Base-by-base conservation (phyloP, 805 yeast species). In the Teunomyces cretensis region DNA sequence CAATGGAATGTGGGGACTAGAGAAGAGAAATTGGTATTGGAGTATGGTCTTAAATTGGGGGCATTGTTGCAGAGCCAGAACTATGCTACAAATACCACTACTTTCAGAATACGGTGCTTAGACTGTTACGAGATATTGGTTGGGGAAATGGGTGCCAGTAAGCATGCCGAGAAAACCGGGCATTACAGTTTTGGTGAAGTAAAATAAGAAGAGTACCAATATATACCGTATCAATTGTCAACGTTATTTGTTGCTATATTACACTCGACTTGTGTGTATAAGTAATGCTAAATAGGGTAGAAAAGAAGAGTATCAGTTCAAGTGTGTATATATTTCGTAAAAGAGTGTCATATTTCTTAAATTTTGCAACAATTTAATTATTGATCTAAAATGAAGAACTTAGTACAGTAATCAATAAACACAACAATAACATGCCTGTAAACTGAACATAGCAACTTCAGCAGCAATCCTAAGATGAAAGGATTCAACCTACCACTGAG, bases 111-210 rank as follows among this genome's bases (percentile, higher is more conserved):
- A 14, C 65, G 76, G 33, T 86, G 92, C 56, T 68, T 77, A 11
- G 70, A 64, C 2, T 86, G 94, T 57, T 72, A 75, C 17, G 55
- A 59, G 19, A 57, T 68, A 1, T 62, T 85, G 28, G 69, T 68
- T 1, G 91, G 92, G 3, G 90, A 86, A 59, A 73, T 69, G 49
- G 85, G 78, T 3, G 87, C 86, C 1, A 68, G 78, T 9, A 70
- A 72, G 48, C 94, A 86, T 62, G 88, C 90, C 3, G 72, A 73
- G 43, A 57, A 61, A 4, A 81, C 84, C 2, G 83, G 83, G 2
- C 92, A 86, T 58, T 67, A 55, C 39, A 68, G 74, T 41, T 86
- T 84, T 62, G 86, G 86, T 9, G 90, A 83, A 54, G 72, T 68
- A n/a, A 57, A 58, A 28, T 49, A 32, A 30, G 8, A 7, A n/a